phyloP scores from a whole-genome alignment of 371 early-diverging fungal species.

The Mortierella sp. region DNA sequence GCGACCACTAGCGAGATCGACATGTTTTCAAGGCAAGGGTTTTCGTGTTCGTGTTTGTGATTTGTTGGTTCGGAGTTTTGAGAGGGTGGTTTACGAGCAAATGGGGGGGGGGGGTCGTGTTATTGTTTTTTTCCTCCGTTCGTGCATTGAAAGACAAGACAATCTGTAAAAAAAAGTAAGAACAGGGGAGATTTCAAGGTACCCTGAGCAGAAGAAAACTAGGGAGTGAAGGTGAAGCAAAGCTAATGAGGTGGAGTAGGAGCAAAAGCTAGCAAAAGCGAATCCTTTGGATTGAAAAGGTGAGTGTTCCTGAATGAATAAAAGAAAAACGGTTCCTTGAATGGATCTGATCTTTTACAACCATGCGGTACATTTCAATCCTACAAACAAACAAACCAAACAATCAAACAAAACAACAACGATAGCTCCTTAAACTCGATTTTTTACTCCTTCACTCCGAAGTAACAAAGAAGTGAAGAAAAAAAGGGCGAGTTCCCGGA shows the following conservation, averaged over 20 bases:
- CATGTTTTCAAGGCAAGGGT: neutral
- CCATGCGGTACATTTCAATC: neutral
- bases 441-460: neutral
- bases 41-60: neutral
- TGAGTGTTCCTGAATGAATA: no score
- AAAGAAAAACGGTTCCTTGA: neutral
- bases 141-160: neutral
- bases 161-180: neutral
- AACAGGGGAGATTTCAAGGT: neutral
- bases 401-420: neutral
- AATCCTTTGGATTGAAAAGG: neutral
- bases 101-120: neutral
- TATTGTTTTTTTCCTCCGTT: neutral
- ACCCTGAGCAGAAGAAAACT: neutral
- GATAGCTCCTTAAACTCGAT: no score
- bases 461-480: neutral
- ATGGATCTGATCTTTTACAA: neutral
- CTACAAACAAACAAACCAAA: neutral
- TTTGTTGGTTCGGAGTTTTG: neutral
- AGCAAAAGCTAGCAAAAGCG: neutral
- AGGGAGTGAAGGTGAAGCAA: neutral
- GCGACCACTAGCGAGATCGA: neutral
- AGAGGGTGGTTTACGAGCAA: no score
- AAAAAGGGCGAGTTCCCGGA: slow-evolving; percentile 1
- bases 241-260: neutral